phyloP scores from a whole-genome alignment of 2,329 filamentous ascomycete genomes.

The Mollisiaceae sp. region DNA sequence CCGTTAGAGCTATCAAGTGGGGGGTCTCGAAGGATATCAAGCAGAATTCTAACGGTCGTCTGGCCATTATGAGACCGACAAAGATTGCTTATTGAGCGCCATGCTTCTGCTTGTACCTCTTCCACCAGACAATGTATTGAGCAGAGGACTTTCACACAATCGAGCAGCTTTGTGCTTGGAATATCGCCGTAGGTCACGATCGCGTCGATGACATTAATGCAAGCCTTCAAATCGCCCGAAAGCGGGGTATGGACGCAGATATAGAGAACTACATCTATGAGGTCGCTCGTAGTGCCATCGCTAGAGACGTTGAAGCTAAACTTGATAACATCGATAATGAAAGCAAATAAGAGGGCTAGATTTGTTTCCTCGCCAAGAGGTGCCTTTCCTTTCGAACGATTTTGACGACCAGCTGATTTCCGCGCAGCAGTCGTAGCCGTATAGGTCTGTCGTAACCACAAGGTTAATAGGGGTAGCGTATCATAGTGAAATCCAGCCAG shows the following conservation, averaged over 20 bases:
- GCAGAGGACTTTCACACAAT: constrained; percentile 73
- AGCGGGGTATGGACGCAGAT: constrained; percentile 73
- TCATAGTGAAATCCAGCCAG: constrained; percentile 72
- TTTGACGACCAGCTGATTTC: constrained; percentile 51
- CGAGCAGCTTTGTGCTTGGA: constrained; percentile 64
- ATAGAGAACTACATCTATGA: constrained; percentile 66
- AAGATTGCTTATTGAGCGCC: constrained; percentile 73
- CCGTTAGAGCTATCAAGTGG: constrained; percentile 51
- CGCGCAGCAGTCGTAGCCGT: constrained; percentile 57
- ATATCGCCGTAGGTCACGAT: constrained; percentile 76
- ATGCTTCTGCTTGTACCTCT: constrained; percentile 65
- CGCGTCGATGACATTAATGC: constrained; percentile 70
- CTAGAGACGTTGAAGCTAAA: constrained; percentile 75
- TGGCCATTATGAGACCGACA: constrained; percentile 77
- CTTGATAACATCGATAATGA: constrained; percentile 72
- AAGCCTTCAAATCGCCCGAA: constrained; percentile 68
- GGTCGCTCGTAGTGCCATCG: constrained; percentile 62
- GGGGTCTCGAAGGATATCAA: constrained; percentile 63
- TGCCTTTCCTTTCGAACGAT: constrained; percentile 46
- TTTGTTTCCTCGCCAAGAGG: constrained; percentile 62
- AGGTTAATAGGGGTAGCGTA: constrained; percentile 64
- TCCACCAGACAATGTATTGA: constrained; percentile 72
- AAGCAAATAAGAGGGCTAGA: constrained; percentile 67
- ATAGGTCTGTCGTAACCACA: constrained; percentile 64
- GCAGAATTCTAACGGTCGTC: constrained; percentile 67